Percentiles rank a stretch among this genome's conserved stretches.
phyloP scores from a whole-genome alignment of 805 yeast species.

The Metschnikowia amazonensis region DNA sequence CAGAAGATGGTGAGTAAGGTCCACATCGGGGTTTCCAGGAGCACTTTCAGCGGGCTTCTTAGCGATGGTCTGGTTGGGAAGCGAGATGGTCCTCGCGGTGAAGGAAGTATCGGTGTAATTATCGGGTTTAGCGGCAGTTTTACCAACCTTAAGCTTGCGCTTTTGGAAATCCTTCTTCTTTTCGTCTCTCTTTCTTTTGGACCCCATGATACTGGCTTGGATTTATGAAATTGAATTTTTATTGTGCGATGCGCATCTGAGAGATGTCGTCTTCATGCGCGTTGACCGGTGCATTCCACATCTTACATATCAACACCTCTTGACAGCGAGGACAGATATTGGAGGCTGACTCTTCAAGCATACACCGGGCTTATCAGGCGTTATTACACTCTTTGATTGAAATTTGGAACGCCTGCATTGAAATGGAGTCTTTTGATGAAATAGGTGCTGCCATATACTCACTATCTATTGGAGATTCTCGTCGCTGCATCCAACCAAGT shows the following conservation, averaged over 20 bases:
- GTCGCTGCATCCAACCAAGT: neutral
- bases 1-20: slow-evolving; percentile 58
- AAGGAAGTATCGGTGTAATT: slow-evolving; percentile 86
- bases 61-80: slow-evolving; percentile 43
- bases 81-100: slow-evolving; percentile 56
- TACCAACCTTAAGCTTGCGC: slow-evolving; percentile 84
- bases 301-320: neutral
- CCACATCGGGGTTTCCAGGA: slow-evolving; percentile 34
- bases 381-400: neutral
- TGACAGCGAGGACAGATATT: neutral
- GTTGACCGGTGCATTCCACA: neutral
- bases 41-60: slow-evolving; percentile 15
- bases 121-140: slow-evolving; percentile 62
- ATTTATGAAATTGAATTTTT: neutral
- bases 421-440: slow-evolving; percentile 16
- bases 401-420: neutral
- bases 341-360: neutral
- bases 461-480: slow-evolving; percentile 11
- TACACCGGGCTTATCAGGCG: neutral
- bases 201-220: slow-evolving; percentile 28
- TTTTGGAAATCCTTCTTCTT: slow-evolving; percentile 74
- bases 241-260: slow-evolving; percentile 14
- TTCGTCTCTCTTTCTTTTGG: slow-evolving; percentile 55
- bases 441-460: slow-evolving; percentile 15
- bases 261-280: neutral